Evolutionary conservation across 192 early-diverging fungal species (phyloP), one percentile per base, ranked within the genome.

Genomic region (Coemansia sp.): DNA sequence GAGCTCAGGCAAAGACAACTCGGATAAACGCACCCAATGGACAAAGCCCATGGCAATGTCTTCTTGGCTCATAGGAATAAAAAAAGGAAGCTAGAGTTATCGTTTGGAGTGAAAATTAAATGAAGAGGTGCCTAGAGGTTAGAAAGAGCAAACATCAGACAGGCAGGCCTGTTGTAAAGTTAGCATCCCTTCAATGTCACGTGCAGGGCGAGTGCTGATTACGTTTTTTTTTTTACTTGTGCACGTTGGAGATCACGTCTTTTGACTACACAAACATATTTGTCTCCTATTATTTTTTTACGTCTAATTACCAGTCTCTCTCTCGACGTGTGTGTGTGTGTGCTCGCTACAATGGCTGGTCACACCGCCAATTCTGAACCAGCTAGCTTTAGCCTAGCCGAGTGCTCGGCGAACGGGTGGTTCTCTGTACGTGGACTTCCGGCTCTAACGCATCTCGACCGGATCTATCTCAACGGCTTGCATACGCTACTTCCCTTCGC

Each of bases 1-100:
- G 38, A 38, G 38, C 10, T 38, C 38, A 9, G 38, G 38, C 33
- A 39, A n/a, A 33, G 43, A 20, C 20, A 34, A 39, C 72, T 27
- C 29, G 20, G 10, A 27, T 20, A 57, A 60, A 71, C 80, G 65
- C 71, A 82, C 80, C 80, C 80, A 83, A 61, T 74, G 66, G 69
- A 83, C 72, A 78, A 83, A 83, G 80, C 80, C 73, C 57, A 72
- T 60, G 27, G 80, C 80, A 47, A 83, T 83, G 62, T 74, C 72
- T 39, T 83, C 75, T 39, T 77, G 80, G 60, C 74, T 71, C 80
- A 83, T 83, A 18, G 46, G 46, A 18, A 47, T 47, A 16, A 47
- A n/a, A n/a, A 18, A 47, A 38, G 38, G 8, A 47, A 47, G 46
- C 46, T n/a, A 47, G 46, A 18, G 5, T 1, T 47, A 31, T 55